Conservation (phyloP, 306 rosid species). For the Cercis canadensis region DNA sequence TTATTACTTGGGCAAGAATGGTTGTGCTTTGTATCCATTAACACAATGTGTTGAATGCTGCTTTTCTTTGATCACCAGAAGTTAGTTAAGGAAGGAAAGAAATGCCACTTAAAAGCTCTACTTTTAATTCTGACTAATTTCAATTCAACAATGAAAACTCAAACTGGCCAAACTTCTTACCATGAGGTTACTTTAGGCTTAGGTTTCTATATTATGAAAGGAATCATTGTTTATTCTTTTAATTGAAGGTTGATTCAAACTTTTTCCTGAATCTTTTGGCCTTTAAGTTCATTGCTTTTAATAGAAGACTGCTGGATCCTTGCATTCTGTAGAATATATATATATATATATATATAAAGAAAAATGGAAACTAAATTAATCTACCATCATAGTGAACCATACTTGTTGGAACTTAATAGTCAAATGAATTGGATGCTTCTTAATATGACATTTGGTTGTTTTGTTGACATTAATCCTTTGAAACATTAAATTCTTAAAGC, state of each 20-base stretch:
- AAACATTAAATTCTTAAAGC: conserved; percentile 9
- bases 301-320: conserved; percentile 1
- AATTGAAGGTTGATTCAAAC: neutral
- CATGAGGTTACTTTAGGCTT: too few relatives aligned
- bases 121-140: conserved; percentile 11
- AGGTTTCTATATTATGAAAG: too few relatives aligned
- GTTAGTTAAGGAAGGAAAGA: neutral
- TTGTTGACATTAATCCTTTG: too few relatives aligned
- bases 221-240: neutral
- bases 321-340: neutral
- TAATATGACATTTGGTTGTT: neutral
- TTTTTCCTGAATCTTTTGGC: neutral
- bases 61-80: neutral
- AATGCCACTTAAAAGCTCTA: conserved; percentile 1
- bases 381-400: neutral
- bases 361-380: conserved; percentile 13
- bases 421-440: neutral
- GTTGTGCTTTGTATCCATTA: neutral
- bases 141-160: conserved; percentile 2
- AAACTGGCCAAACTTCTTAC: neutral
- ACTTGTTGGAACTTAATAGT: neutral
- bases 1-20: neutral
- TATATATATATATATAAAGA: neutral
- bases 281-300: neutral
- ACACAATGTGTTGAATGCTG: conserved; percentile 8